Evolutionary conservation across 768 basidiomycete genomes (phyloP).

Genomic region (Vararia minispora): DNA sequence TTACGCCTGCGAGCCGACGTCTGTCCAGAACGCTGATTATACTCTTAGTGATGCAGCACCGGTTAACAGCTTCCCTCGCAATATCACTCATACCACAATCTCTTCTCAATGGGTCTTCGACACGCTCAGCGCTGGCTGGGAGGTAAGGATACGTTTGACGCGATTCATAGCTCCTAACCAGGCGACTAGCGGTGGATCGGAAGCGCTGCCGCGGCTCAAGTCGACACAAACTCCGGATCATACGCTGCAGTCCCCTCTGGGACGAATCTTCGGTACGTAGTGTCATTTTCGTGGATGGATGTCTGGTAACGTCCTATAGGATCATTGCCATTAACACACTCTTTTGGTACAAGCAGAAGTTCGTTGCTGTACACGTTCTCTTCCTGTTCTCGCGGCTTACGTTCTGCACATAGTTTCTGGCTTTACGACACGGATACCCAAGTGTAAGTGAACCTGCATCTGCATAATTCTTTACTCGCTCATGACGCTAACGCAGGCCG

Average conservation of each 20-base stretch:
- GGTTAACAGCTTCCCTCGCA: constrained; percentile 46
- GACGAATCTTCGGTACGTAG: constrained; percentile 36
- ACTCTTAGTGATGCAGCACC: constrained; percentile 43
- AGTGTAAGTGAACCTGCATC: constrained; percentile 25
- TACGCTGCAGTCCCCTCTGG: constrained; percentile 39
- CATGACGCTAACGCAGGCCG: constrained; percentile 18
- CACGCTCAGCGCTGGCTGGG: constrained; percentile 37
- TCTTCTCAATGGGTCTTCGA: constrained; percentile 47
- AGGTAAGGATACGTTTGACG: constrained; percentile 20
- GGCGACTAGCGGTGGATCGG: constrained; percentile 42
- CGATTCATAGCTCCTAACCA: not conserved
- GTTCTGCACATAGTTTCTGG: constrained; percentile 35
- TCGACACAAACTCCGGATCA: constrained; percentile 39
- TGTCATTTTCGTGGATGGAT: too few relatives aligned
- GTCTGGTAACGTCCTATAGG: constrained; percentile 17
- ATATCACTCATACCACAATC: constrained; percentile 23
- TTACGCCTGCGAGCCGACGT: too few relatives aligned
- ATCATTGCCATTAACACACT: constrained; percentile 51
- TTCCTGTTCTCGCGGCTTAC: not conserved
- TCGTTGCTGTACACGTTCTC: constrained; percentile 9
- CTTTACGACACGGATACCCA: constrained; percentile 41
- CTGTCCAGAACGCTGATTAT: not conserved
- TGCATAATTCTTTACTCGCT: not conserved
- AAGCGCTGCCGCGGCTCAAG: constrained; percentile 28
- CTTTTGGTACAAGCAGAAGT: constrained; percentile 55